Evolutionary conservation across 139 green algal genomes (phyloP), one percentile per base, ranked within the genome.

Genomic region (Coccomyxa sp.): DNA sequence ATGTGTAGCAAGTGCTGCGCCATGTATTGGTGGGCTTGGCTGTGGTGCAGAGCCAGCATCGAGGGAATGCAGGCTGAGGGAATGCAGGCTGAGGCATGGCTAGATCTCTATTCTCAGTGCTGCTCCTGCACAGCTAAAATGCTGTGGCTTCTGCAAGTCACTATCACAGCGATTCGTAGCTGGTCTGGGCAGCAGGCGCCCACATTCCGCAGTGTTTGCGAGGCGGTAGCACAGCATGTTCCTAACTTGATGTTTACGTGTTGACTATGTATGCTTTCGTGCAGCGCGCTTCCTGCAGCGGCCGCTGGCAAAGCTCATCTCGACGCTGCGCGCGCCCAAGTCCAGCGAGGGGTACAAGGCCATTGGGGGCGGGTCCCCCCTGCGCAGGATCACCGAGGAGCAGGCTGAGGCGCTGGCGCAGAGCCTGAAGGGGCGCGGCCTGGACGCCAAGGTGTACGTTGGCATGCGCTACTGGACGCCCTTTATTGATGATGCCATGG

Each of bases 401-500:
- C 95, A 99, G 83, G 95, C 92, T 0, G 71, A 83, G 2, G 95
- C 94, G 9, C 85, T 99, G 58, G 38, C 80, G 5, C 36, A 35
- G 0, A 70, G 91, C 12, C 82, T 98, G 35, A 39, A 74, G 34
- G 16, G 34, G 6, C 74, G 85, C 36, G 88, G 84, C 10, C 38
- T 86, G 38, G 80, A 88, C 55, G 86, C 86, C 33, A 83, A 90
- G 16, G 90, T 95, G 36, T 99, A 99, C 75, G 97, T 99, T 22
- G 97, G 91, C 71, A 99, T 99, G 97, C 91, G 97, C 39, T 99
- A 99, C 85, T 99, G 97, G 97, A 92, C 97, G 55, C 97, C 97
- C 5, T 99, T 98, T 89, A 99, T 95, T 9, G 95, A 98, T 85
- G 95, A 98, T 77, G 95, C 95, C 5, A 85, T 98, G 54, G 87